Evolutionary conservation across 2,329 filamentous ascomycete species (phyloP).

Genomic region (Trichoderma polysporum): DNA sequence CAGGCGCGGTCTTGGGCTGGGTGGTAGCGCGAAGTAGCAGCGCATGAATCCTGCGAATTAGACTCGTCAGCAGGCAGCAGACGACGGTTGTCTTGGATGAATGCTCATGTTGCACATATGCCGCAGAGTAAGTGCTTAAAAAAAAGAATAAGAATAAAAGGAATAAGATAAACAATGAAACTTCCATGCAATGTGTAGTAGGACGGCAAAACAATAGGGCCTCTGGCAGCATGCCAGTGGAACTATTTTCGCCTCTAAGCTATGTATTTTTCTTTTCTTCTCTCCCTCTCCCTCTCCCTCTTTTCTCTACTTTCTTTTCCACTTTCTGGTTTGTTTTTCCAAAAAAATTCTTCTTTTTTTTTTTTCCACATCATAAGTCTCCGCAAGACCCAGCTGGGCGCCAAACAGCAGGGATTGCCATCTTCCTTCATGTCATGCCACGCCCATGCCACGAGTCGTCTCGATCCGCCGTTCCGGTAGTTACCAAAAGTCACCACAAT

Average conservation of each 20-base stretch:
- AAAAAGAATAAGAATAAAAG: too few relatives aligned
- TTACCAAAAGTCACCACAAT: background rate
- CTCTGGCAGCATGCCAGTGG: background rate
- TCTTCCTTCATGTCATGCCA: background rate
- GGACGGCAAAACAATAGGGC: background rate
- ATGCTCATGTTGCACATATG: background rate
- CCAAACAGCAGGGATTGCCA: constrained; percentile 1
- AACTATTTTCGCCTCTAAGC: background rate
- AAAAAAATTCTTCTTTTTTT: background rate
- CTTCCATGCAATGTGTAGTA: background rate
- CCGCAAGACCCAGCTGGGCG: background rate
- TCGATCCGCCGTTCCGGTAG: constrained; percentile 11
- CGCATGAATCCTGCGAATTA: background rate
- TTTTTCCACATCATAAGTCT: background rate
- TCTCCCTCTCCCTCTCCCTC: too few relatives aligned
- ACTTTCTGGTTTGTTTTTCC: background rate
- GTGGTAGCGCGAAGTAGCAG: constrained; percentile 12
- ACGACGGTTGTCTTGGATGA: background rate
- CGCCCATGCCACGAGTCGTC: constrained; percentile 8
- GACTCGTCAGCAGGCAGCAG: background rate
- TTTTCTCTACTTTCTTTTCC: background rate
- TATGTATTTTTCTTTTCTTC: background rate
- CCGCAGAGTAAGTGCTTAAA: background rate
- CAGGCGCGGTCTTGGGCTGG: background rate
- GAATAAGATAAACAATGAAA: too few relatives aligned